These are phyloP conservation scores for Protea cynaroides DNA, from an alignment of 164 flowering plant genomes.

Conservation along the genomic window DNA sequence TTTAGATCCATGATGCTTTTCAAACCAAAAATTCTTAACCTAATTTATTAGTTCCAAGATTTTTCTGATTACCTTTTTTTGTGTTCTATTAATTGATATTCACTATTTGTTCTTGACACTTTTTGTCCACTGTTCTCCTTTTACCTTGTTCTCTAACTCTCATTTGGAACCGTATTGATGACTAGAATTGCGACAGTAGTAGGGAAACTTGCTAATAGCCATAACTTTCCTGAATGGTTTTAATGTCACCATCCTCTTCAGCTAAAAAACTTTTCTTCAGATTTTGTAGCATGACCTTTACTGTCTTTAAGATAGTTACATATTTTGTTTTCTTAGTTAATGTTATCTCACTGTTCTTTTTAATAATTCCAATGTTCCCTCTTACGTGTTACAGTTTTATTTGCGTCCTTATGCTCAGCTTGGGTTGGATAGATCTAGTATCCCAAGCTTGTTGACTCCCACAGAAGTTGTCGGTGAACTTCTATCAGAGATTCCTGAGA, in stretches of 20 bases:
- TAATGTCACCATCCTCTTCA: neutral
- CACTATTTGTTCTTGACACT: too few relatives aligned
- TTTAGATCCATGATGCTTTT: too few relatives aligned
- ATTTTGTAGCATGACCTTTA: neutral
- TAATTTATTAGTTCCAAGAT: too few relatives aligned
- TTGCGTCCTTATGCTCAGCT: slow-evolving; percentile 81
- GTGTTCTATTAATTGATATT: too few relatives aligned
- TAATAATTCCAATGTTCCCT: neutral
- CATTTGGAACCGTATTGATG: too few relatives aligned
- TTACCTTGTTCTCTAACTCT: too few relatives aligned
- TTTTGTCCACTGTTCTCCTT: too few relatives aligned
- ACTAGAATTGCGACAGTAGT: too few relatives aligned
- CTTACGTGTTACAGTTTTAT: slow-evolving; percentile 51
- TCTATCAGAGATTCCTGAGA: slow-evolving; percentile 69
- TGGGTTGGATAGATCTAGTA: slow-evolving; percentile 68
- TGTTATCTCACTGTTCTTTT: neutral
- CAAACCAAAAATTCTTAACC: too few relatives aligned
- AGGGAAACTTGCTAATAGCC: neutral
- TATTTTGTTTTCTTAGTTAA: neutral
- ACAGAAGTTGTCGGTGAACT: slow-evolving; percentile 51
- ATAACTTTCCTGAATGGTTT: neutral
- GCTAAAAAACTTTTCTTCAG: neutral
- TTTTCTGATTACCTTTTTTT: too few relatives aligned
- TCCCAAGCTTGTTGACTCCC: slow-evolving; percentile 38
- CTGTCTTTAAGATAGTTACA: neutral